phyloP scores from a whole-genome alignment of 2,329 filamentous ascomycete species.

The Exutisphaerella laricina region DNA sequence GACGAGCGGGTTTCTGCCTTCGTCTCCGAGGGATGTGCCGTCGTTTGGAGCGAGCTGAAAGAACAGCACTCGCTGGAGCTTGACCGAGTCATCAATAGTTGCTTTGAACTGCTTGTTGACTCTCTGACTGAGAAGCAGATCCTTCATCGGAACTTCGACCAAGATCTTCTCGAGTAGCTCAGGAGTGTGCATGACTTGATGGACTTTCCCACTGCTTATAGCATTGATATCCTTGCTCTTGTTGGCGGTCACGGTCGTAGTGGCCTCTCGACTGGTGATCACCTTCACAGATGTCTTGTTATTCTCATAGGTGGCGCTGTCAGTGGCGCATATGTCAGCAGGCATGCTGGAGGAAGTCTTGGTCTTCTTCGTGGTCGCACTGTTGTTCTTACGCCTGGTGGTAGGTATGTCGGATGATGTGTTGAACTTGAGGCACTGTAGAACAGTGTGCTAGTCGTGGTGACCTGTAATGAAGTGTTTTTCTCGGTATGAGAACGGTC shows the following conservation, averaged over 20 bases:
- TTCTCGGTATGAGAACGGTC: no score
- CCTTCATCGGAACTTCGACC: neutral
- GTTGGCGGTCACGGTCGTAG: no score
- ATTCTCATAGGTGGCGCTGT: neutral
- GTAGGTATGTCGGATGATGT: neutral
- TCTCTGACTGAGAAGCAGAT: constrained; percentile 5
- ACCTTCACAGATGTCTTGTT: neutral
- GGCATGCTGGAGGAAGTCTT: no score
- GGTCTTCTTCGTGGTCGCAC: no score
- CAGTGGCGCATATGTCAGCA: no score
- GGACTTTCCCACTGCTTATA: no score
- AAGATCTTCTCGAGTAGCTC: constrained; percentile 9
- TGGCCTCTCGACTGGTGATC: no score
- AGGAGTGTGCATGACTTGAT: constrained; percentile 1
- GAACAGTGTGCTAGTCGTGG: neutral
- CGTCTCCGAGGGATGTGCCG: neutral
- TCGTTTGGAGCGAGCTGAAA: neutral
- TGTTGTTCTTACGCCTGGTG: no score
- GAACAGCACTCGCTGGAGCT: constrained; percentile 2
- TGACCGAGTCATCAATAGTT: constrained; percentile 2
- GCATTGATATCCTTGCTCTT: no score
- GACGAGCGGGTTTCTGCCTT: neutral
- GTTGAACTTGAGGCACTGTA: no score
- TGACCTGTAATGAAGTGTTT: no score
- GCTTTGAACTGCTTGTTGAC: constrained; percentile 7